Evolutionary conservation across 805 yeast genomes (phyloP), one percentile per base, ranked within the genome.

Genomic region (Hermanozyma aechmeae): DNA sequence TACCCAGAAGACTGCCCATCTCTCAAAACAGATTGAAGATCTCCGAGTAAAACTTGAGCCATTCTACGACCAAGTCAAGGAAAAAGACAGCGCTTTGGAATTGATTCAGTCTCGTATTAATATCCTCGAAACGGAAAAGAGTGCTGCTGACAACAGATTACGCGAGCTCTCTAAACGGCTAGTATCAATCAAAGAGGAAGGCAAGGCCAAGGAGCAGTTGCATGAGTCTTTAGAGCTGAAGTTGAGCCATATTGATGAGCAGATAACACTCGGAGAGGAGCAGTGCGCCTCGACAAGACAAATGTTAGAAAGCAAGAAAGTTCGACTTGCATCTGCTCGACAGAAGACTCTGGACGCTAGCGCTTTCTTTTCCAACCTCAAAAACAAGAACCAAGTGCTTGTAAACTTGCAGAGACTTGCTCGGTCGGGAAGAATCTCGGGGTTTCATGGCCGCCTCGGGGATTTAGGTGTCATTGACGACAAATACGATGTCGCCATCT

Each of bases 401-500:
- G 49, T 75, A 0, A 80, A 86, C 11, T 64, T 92, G 32, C 59
- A 65, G 33, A 71, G 79, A 37, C 56, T 92, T 22, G 79, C 79
- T 33, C 75, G 76, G 31, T 69, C 92, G 3, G 96, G 96, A 5
- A 68, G 95, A 43, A 71, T 93, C 15, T 59, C 61, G 5, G 98
- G 97, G 0, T 83, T 89, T 42, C 68, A 83, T 49, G 98, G 97
- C 0, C 65, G 96, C 37, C 58, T 92, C 11, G 99, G 98, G 12
- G 94, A 85, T 42, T 59, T 92, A 25, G 99, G 96, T n/a, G 68
- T 71, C 2, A 92, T 92, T 38, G 95, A 85, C 49, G 83, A 80
- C 39, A 70, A 73, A 44, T 92, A 81, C 50, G 97, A 93, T 54
- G 72, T 86, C 29, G 98, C 98, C 0, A 75, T 92, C 6, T 86